Conservation (phyloP, 352 stramenopile species). For the Pythium monospermum region DNA sequence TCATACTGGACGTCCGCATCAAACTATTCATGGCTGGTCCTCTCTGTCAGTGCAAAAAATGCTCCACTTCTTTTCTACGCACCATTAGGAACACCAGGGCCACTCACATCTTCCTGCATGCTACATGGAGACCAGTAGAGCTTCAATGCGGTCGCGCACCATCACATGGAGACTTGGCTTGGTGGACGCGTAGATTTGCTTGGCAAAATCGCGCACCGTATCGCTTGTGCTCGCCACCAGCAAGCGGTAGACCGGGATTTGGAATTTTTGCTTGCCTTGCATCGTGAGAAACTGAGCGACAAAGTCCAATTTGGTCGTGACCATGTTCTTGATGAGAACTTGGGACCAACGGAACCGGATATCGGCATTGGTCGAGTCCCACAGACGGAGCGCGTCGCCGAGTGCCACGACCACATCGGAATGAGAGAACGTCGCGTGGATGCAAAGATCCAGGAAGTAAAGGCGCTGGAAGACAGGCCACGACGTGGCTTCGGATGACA, state of each 20-base stretch:
- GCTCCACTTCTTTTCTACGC: no score
- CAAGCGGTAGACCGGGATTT: constrained; percentile 64
- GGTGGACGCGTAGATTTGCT: constrained; percentile 36
- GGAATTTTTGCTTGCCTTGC: constrained; percentile 81
- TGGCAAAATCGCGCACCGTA: constrained; percentile 37
- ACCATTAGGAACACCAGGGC: background rate
- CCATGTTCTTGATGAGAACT: constrained; percentile 59
- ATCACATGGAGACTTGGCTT: constrained; percentile 65
- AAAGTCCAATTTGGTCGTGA: constrained; percentile 36
- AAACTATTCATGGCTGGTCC: no score
- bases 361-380: constrained; percentile 54
- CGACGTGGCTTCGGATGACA: constrained; percentile 48
- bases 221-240: constrained; percentile 40
- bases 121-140: no score
- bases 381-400: constrained; percentile 49
- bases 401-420: constrained; percentile 41
- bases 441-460: constrained; percentile 68
- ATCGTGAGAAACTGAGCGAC: constrained; percentile 54
- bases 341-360: constrained; percentile 64
- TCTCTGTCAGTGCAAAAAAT: no score
- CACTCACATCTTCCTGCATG: constrained; percentile 16
- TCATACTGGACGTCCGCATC: background rate
- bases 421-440: constrained; percentile 37
- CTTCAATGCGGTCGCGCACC: constrained; percentile 64
- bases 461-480: constrained; percentile 58